Evolutionary conservation across 2,329 filamentous ascomycete genomes (phyloP).

Genomic region (Aspergillus bombycis): DNA sequence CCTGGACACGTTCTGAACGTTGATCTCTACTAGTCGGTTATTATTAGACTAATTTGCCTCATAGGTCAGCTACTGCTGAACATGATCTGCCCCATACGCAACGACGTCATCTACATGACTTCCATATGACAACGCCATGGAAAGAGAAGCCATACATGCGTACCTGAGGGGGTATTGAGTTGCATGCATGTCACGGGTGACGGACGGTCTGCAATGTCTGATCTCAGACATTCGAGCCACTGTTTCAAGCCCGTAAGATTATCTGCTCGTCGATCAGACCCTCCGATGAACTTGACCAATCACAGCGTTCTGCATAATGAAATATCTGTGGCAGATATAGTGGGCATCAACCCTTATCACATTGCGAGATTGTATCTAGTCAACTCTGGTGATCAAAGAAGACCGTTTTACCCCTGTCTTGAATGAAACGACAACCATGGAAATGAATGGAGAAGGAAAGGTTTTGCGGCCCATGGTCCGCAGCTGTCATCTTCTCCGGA

Average conservation of each 20-base stretch:
- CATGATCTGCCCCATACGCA: background rate
- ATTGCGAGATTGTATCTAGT: too few species aligned
- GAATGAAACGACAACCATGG: background rate
- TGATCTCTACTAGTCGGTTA: constrained; percentile 6
- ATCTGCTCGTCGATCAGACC: constrained; percentile 2
- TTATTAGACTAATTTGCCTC: constrained; percentile 17
- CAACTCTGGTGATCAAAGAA: background rate
- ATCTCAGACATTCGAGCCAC: background rate
- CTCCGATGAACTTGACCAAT: background rate
- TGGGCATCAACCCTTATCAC: too few species aligned
- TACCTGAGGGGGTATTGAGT: background rate
- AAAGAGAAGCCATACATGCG: background rate
- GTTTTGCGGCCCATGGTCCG: background rate
- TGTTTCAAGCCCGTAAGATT: constrained; percentile 2
- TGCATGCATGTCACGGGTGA: background rate
- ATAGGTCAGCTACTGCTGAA: constrained; percentile 1
- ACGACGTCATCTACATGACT: background rate
- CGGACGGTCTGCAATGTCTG: background rate
- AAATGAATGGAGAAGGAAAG: background rate
- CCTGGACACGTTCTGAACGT: background rate
- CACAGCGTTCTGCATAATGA: background rate
- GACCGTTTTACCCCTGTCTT: background rate
- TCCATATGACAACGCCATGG: background rate
- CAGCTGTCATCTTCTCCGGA: background rate
- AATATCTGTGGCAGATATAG: constrained; percentile 1